Conservation (phyloP, 2,329 filamentous ascomycete species). For the Cladophialophora psammophila region DNA sequence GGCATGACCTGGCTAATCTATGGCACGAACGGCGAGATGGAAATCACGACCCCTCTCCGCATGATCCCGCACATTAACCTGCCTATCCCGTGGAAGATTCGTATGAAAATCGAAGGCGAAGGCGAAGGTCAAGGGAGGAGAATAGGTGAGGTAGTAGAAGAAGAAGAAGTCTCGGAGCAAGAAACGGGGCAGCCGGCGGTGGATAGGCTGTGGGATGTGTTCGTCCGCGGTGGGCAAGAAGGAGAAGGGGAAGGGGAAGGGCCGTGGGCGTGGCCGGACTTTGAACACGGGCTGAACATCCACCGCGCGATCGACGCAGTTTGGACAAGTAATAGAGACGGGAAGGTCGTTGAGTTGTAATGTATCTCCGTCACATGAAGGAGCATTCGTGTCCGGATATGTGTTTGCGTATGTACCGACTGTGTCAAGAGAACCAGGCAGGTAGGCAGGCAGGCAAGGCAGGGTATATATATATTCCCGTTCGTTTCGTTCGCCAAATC, state of each 20-base stretch:
- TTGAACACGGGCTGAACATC: slow-evolving; percentile 8
- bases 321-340: slow-evolving; percentile 4
- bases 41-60: neutral
- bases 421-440: too few species aligned
- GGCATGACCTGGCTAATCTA: slow-evolving; percentile 13
- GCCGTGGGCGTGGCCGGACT: neutral
- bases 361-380: neutral
- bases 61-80: neutral
- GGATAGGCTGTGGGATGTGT: slow-evolving; percentile 5
- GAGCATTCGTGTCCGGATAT: too few species aligned
- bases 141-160: neutral
- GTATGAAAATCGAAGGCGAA: neutral
- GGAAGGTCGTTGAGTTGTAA: slow-evolving; percentile 5
- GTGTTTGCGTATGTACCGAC: too few species aligned
- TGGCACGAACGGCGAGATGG: slow-evolving; percentile 3
- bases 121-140: neutral
- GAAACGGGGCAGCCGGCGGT: neutral
- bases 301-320: slow-evolving; percentile 1
- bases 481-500: too few species aligned
- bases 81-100: slow-evolving; percentile 9
- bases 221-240: neutral
- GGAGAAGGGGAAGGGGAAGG: too few species aligned
- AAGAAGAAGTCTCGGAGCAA: slow-evolving; percentile 4
- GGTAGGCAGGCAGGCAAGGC: too few species aligned
- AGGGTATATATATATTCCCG: too few species aligned